phyloP scores from a whole-genome alignment of 331 rosid species.

The Malus hybrid region DNA sequence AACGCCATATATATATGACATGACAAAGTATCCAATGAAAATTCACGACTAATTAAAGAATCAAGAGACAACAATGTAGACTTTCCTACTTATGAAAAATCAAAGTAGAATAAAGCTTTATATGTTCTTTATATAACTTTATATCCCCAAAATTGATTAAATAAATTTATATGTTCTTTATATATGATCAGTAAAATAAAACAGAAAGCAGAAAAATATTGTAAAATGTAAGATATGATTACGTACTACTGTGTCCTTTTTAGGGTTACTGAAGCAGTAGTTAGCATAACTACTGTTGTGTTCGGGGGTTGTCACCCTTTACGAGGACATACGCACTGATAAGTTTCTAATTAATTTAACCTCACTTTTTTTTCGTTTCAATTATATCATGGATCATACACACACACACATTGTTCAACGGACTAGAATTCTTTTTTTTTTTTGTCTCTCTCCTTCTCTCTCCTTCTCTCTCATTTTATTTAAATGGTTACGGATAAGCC shows the following conservation, averaged over 20 bases:
- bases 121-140: neutral
- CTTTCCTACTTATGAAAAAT: neutral
- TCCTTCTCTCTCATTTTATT: too few relatives aligned
- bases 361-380: neutral
- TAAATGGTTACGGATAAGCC: too few relatives aligned
- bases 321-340: constrained; percentile 1
- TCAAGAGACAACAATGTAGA: neutral
- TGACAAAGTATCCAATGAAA: neutral
- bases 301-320: neutral
- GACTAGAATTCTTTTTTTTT: too few relatives aligned
- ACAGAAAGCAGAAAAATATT: too few relatives aligned
- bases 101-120: neutral
- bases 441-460: too few relatives aligned
- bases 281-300: neutral
- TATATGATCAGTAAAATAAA: neutral
- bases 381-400: too few relatives aligned
- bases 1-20: neutral
- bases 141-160: neutral
- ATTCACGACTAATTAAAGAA: neutral
- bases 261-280: neutral
- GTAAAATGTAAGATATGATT: neutral
- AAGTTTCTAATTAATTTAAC: neutral
- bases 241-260: neutral
- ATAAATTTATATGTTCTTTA: neutral
- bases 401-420: too few relatives aligned